Evolutionary conservation across 2,329 filamentous ascomycete genomes (phyloP), one percentile per base, ranked within the genome.

Genomic region (Ophiostoma novo-ulmi): DNA sequence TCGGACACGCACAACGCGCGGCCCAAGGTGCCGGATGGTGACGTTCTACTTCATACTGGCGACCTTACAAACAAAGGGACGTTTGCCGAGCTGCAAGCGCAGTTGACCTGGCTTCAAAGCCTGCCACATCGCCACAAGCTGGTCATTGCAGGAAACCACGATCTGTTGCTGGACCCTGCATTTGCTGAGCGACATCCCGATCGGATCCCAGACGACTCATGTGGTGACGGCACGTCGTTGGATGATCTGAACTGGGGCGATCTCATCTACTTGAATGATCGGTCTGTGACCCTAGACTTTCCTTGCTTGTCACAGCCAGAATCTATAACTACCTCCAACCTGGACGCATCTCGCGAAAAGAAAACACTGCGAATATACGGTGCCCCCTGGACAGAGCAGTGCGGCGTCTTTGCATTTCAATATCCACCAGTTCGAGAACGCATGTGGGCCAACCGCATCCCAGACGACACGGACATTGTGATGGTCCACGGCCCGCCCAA

Each of bases 131-230:
- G 44, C 4, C 2, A 48, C 44, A 48, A 48, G 44, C 4, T 81
- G 22, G 73, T 81, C 26, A 75, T 81, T 1, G 75, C 80, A 20
- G 73, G 72, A 1, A 74, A 74, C 65, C 73, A 74, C 58, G 73
- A 74, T 26, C 31, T 73, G 6, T 22, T 74, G 48, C 67, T 74
- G n/a, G 72, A 74, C 52, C n/a, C 61, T 5, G 22, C 20, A 0
- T 73, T 73, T 39, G 6, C 69, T 3, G 35, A 69, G 3, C 58
- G 14, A 8, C 63, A 67, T 55, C 72, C 73, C 10, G 69, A 73
- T 26, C 70, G 75, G 2, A 35, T 58, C 22, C 72, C 72, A 5
- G 75, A 75, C 22, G 72, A 73, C 1, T 68, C 71, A 10, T 39
- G 66, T n/a, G 66, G 55, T 6, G 10, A 44, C 5, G 71, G 17